These are phyloP conservation scores for Mucor velutinosus DNA, from an alignment of 371 early-diverging fungal genomes.

Conservation along the genomic window DNA sequence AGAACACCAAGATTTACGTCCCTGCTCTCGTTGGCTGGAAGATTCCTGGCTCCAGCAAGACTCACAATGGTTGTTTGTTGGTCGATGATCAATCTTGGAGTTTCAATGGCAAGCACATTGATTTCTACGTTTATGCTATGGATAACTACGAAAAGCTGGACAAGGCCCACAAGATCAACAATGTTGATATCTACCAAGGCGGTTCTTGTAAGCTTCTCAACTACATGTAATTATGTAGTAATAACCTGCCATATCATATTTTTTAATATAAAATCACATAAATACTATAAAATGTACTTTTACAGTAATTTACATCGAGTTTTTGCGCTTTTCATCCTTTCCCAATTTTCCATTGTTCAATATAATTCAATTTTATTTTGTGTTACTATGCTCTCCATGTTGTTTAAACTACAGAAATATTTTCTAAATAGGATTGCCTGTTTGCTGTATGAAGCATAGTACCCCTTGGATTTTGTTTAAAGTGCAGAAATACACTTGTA, in stretches of 20 bases:
- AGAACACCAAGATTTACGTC: conserved; percentile 54
- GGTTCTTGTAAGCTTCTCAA: conserved; percentile 49
- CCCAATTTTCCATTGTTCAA: background rate
- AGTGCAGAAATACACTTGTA: background rate
- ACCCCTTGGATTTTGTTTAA: background rate
- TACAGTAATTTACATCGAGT: conserved; percentile 1
- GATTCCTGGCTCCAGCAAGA: conserved; percentile 42
- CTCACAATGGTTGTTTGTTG: conserved; percentile 54
- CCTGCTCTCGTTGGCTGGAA: conserved; percentile 49
- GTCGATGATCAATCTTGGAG: conserved; percentile 57
- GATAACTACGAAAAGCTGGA: conserved; percentile 41
- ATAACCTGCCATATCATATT: background rate
- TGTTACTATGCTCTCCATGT: background rate
- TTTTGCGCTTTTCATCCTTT: background rate
- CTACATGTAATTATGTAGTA: conserved; percentile 21
- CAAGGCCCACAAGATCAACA: conserved; percentile 30
- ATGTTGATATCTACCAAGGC: conserved; percentile 50
- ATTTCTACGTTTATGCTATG: conserved; percentile 43
- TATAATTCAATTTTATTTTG: background rate
- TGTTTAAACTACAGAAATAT: background rate
- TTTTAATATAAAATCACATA: background rate
- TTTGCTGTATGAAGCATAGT: background rate
- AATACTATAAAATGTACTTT: background rate
- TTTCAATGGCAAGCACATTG: conserved; percentile 47
- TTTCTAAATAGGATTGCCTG: background rate